phyloP scores from a whole-genome alignment of 2,329 filamentous ascomycete genomes.

The Diaporthe sp. region DNA sequence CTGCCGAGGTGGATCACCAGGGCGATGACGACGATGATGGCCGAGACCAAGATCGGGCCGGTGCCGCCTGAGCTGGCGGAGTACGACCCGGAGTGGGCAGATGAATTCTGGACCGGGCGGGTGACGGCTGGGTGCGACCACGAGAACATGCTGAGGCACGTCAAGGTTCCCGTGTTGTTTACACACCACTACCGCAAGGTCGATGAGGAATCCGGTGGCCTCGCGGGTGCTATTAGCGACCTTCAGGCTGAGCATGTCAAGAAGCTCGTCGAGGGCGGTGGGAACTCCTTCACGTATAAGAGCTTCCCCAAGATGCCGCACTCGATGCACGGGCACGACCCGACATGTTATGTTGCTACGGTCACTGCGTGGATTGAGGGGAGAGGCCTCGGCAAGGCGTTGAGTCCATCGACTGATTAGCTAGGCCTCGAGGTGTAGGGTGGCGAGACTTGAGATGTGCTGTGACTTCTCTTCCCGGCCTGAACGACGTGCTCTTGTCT shows the following conservation, averaged over 20 bases:
- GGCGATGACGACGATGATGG: constrained; percentile 34
- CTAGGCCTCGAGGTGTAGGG: constrained; percentile 11
- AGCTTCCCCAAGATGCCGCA: constrained; percentile 38
- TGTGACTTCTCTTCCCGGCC: too few species aligned
- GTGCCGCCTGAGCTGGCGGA: constrained; percentile 36
- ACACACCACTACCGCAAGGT: constrained; percentile 40
- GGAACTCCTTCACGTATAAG: constrained; percentile 38
- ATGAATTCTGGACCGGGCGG: constrained; percentile 34
- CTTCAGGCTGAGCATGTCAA: constrained; percentile 35
- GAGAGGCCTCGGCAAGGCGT: constrained; percentile 31
- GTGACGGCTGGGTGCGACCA: constrained; percentile 38
- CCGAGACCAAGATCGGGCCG: constrained; percentile 32
- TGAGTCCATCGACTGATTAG: constrained; percentile 23
- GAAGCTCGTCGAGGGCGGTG: constrained; percentile 35
- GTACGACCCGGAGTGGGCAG: constrained; percentile 40
- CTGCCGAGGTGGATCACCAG: constrained; percentile 37
- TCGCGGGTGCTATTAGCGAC: constrained; percentile 35
- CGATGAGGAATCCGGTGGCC: constrained; percentile 31
- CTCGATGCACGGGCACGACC: constrained; percentile 39
- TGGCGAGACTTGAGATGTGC: too few species aligned
- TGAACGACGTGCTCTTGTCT: not conserved
- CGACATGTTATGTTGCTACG: constrained; percentile 36
- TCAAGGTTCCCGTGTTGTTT: constrained; percentile 39
- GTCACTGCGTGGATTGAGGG: constrained; percentile 38
- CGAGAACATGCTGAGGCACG: constrained; percentile 40